These are phyloP conservation scores for Eutrema yunnanense DNA, from an alignment of 345 rosid genomes.

Conservation along the genomic window DNA sequence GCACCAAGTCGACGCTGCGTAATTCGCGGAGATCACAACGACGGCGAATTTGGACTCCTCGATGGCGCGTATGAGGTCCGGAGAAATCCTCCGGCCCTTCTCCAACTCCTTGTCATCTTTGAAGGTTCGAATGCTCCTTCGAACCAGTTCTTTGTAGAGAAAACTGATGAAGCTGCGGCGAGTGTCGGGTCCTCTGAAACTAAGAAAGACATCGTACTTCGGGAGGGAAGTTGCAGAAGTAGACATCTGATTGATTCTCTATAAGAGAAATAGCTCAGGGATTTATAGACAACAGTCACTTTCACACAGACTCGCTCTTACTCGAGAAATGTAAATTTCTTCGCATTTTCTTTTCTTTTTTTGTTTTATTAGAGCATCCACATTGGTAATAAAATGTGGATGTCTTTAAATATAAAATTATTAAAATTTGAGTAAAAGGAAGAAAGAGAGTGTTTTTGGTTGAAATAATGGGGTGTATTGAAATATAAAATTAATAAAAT, in stretches of 20 bases:
- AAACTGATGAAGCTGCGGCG: neutral
- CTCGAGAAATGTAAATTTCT: neutral
- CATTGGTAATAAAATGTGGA: no score
- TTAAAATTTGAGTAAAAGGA: no score
- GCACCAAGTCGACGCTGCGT: constrained; percentile 28
- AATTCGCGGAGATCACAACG: constrained; percentile 17
- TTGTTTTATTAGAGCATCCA: no score
- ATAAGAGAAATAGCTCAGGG: neutral
- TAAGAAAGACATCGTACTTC: constrained; percentile 19
- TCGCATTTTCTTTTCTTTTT: neutral
- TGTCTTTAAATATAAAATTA: no score
- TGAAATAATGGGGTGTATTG: no score
- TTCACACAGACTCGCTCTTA: no score
- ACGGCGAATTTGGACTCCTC: constrained; percentile 13
- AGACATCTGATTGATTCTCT: neutral
- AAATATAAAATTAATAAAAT: no score
- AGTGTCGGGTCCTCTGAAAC: constrained; percentile 33
- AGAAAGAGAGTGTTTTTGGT: no score
- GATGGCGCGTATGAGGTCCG: constrained; percentile 21
- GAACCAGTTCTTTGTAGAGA: no score
- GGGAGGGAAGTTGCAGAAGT: neutral
- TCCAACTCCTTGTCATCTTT: constrained; percentile 22
- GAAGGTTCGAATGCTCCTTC: neutral
- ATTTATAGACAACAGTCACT: neutral
- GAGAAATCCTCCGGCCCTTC: constrained; percentile 13